A percentile compares a stretch with the other conserved stretches of the same genome.
Evolutionary conservation across 73 alveolate genomes (phyloP).

Genomic region (Symbiodinium natans): DNA sequence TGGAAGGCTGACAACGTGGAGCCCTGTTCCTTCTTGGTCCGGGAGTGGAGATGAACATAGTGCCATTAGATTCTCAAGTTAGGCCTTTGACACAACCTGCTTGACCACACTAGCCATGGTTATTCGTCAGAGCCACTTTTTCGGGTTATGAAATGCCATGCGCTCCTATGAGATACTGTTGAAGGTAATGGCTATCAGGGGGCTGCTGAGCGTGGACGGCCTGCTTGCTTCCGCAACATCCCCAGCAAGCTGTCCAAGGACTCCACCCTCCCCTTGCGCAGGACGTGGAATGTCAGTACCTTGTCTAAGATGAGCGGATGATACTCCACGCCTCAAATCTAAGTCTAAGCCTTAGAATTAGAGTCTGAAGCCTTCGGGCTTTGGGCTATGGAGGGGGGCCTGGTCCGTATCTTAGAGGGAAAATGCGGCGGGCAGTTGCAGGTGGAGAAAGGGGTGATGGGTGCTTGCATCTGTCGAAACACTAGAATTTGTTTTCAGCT

Average conservation of each 20-base stretch:
- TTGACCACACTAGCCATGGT: background rate
- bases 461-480: too few species aligned
- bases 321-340: background rate
- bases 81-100: slow-evolving; percentile 16
- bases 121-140: background rate
- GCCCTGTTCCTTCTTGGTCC: background rate
- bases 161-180: slow-evolving; percentile 7
- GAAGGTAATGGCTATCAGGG: background rate
- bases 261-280: background rate
- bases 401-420: too few species aligned
- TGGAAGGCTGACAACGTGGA: slow-evolving; percentile 6
- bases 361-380: background rate
- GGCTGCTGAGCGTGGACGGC: slow-evolving; percentile 15
- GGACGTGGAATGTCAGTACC: background rate
- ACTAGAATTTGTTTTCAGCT: too few species aligned
- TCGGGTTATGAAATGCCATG: background rate
- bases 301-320: background rate
- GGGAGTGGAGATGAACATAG: background rate
- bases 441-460: too few species aligned
- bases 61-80: background rate
- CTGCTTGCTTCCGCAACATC: background rate
- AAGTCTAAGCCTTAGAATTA: background rate
- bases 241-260: background rate
- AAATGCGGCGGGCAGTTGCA: too few species aligned
- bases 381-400: too few species aligned